phyloP scores from a whole-genome alignment of 495 filamentous ascomycete species.

The Bacidia rubella region DNA sequence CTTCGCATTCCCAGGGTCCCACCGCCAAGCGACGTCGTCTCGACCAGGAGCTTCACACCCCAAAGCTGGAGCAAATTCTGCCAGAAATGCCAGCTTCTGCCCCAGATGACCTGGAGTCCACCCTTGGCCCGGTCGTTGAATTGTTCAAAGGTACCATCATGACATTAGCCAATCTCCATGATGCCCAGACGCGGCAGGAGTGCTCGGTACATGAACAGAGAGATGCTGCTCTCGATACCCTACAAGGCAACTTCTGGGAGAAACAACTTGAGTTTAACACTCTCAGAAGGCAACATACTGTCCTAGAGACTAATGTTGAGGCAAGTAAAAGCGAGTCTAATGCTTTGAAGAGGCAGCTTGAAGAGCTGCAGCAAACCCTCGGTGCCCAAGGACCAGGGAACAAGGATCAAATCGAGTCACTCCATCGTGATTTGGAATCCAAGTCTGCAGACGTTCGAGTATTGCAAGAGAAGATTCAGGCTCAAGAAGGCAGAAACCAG shows the following conservation, averaged over 20 bases:
- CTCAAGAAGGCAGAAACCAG: background rate
- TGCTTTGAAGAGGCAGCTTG: background rate
- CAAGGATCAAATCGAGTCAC: too few relatives aligned
- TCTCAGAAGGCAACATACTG: background rate
- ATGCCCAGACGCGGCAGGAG: background rate
- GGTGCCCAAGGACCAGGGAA: too few relatives aligned
- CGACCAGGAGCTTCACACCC: background rate
- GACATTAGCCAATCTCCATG: background rate
- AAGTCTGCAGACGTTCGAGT: background rate
- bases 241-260: background rate
- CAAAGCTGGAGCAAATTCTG: background rate
- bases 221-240: background rate
- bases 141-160: background rate
- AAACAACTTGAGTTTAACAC: background rate
- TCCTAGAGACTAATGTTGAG: background rate
- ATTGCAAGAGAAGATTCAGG: background rate
- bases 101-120: background rate
- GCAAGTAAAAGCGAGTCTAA: background rate
- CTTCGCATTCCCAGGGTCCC: too few relatives aligned
- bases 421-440: background rate
- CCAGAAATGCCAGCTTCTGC: background rate
- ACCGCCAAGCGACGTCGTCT: too few relatives aligned
- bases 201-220: background rate
- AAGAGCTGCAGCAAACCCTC: background rate
- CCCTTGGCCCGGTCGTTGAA: background rate